These are phyloP conservation scores for Saccharomyces mikatae DNA, from an alignment of 805 yeast species.

Conservation along the genomic window DNA sequence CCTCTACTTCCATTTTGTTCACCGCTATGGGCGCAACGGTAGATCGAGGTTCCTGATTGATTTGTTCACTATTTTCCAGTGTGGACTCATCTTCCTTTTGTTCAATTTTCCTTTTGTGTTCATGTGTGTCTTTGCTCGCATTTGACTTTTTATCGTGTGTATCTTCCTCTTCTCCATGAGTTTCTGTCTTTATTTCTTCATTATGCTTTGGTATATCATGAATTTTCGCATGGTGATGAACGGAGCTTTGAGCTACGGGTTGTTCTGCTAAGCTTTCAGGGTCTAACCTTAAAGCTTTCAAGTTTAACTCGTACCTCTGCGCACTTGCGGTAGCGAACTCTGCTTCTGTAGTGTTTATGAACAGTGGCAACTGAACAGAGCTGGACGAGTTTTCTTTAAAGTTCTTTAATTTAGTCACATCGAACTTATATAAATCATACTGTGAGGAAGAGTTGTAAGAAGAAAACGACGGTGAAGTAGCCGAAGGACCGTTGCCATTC, in stretches of 20 bases:
- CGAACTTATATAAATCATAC: conserved; percentile 22
- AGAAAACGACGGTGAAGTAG: not conserved
- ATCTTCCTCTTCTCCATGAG: not conserved
- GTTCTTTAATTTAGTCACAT: conserved; percentile 13
- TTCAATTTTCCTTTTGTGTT: not conserved
- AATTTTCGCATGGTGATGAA: not conserved
- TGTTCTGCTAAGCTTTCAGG: not conserved
- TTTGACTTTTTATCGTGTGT: not conserved
- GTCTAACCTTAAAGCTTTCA: conserved; percentile 3
- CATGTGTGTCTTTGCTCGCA: not conserved
- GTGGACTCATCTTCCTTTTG: conserved; percentile 3
- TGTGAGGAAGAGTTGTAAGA: conserved; percentile 3
- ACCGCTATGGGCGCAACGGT: not conserved
- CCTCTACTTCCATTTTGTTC: conserved; percentile 9
- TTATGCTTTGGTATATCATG: not conserved
- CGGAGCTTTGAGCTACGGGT: not conserved
- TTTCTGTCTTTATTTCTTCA: not conserved
- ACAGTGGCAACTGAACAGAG: conserved; percentile 22
- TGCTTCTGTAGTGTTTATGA: conserved; percentile 24
- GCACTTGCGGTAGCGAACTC: conserved; percentile 28
- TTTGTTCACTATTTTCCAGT: conserved; percentile 2
- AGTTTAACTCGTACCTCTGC: conserved; percentile 16
- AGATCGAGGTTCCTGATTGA: conserved; percentile 2
- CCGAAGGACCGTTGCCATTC: conserved; percentile 1
- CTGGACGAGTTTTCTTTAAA: not conserved